A percentile compares a stretch with the other conserved stretches of the same genome.
Evolutionary conservation across 2,329 filamentous ascomycete genomes (phyloP).

Genomic region (Penicillium sp.): DNA sequence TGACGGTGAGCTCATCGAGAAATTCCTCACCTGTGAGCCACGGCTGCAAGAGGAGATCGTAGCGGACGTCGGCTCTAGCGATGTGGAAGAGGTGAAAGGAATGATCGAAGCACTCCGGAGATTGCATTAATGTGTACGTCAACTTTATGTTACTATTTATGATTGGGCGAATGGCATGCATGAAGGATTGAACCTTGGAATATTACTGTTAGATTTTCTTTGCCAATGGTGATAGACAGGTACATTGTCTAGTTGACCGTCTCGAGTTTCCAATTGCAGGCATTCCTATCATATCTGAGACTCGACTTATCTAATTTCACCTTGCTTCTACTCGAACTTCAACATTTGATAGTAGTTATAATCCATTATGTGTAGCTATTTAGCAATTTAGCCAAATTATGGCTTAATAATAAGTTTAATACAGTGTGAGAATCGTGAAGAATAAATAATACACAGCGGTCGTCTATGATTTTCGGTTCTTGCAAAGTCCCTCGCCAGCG

Average conservation of each 20-base stretch:
- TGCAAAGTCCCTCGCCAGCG: background rate
- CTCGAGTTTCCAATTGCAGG: no score
- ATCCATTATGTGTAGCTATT: background rate
- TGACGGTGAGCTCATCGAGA: conserved; percentile 87
- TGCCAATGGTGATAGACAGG: background rate
- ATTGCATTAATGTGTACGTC: conserved; percentile 38
- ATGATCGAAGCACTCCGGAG: conserved; percentile 59
- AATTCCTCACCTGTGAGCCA: conserved; percentile 72
- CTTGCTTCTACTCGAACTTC: no score
- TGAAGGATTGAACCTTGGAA: background rate
- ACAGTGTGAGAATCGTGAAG: background rate
- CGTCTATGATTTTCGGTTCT: background rate
- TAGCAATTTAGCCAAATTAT: background rate
- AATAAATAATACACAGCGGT: background rate
- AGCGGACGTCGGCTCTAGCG: conserved; percentile 51
- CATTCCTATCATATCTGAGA: no score
- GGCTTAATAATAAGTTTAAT: background rate
- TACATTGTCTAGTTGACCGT: no score
- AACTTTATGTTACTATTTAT: background rate
- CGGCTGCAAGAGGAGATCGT: conserved; percentile 57
- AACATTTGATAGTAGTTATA: background rate
- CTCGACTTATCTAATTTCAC: no score
- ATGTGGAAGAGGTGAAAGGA: conserved; percentile 61
- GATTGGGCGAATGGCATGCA: background rate
- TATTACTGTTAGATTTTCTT: background rate